Evolutionary conservation across 2,329 filamentous ascomycete genomes (phyloP).

Genomic region (Cladosporium sp.): DNA sequence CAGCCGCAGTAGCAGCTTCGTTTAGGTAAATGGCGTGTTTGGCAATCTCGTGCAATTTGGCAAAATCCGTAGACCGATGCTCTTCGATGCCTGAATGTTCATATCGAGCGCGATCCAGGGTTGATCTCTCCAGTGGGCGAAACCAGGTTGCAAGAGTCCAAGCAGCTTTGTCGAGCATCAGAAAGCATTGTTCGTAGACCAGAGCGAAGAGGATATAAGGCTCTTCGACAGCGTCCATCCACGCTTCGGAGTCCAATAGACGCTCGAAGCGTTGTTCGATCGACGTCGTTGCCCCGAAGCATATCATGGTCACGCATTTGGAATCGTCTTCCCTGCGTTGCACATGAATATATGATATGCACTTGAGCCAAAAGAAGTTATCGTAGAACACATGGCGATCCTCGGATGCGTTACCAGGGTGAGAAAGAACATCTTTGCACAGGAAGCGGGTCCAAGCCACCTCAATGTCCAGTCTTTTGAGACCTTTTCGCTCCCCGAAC

Average conservation of each 20-base stretch:
- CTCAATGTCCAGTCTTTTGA: neutral
- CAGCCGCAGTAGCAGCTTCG: constrained; percentile 32
- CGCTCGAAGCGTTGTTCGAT: neutral
- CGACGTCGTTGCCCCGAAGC: neutral
- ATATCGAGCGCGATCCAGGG: constrained; percentile 23
- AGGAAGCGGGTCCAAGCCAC: constrained; percentile 3
- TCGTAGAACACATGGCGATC: neutral
- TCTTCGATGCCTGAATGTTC: constrained; percentile 18
- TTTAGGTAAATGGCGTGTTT: constrained; percentile 37
- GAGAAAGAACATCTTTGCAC: constrained; percentile 2
- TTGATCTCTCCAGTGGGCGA: constrained; percentile 26
- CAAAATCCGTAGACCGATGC: constrained; percentile 23
- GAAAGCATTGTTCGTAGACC: constrained; percentile 31
- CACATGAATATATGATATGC: neutral
- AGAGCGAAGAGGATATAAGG: constrained; percentile 31
- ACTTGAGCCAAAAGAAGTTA: constrained; percentile 3
- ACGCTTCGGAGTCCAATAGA: constrained; percentile 18
- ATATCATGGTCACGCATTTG: neutral
- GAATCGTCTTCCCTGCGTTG: neutral
- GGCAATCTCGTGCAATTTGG: constrained; percentile 34
- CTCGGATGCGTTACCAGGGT: neutral
- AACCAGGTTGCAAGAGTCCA: constrained; percentile 32
- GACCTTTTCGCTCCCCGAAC: neutral
- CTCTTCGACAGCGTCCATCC: constrained; percentile 24
- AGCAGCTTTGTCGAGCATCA: constrained; percentile 27